Conservation (phyloP, 1,139 yeast genomes). For the Blastobotrys ciferrii region DNA sequence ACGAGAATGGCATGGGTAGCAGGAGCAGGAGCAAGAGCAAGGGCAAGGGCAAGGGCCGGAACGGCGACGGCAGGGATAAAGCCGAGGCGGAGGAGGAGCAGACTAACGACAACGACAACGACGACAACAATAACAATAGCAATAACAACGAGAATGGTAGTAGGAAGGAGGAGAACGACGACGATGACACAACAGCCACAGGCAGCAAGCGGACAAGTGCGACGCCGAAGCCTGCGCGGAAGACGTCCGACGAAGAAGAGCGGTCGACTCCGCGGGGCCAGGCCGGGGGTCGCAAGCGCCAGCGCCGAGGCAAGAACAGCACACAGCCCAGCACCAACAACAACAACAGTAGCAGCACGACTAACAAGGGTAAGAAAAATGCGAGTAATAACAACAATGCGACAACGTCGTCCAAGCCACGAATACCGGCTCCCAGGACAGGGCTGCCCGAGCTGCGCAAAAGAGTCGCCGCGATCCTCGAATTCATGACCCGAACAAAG, state of each 20-base stretch:
- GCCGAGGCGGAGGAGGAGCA: not conserved
- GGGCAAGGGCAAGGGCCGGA: not conserved
- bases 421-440: conserved; percentile 73
- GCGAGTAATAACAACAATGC: conserved; percentile 21
- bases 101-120: not conserved
- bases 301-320: conserved; percentile 13
- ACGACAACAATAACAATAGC: not conserved
- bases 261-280: not conserved
- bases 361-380: conserved; percentile 11
- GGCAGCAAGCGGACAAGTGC: not conserved
- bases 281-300: conserved; percentile 14
- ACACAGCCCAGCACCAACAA: conserved; percentile 15
- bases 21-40: conserved; percentile 6
- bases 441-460: conserved; percentile 79
- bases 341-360: no score
- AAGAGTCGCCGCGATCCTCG: conserved; percentile 85
- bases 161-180: no score
- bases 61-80: not conserved
- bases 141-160: not conserved
- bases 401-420: conserved; percentile 68
- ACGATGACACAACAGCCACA: not conserved
- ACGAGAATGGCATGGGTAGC: not conserved
- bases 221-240: not conserved
- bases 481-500: conserved; percentile 84
- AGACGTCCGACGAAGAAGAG: conserved; percentile 6